Percentiles rank a stretch among this genome's conserved stretches.
Conservation (phyloP, 2,329 filamentous ascomycete species). For the Venturia oleaginea region DNA sequence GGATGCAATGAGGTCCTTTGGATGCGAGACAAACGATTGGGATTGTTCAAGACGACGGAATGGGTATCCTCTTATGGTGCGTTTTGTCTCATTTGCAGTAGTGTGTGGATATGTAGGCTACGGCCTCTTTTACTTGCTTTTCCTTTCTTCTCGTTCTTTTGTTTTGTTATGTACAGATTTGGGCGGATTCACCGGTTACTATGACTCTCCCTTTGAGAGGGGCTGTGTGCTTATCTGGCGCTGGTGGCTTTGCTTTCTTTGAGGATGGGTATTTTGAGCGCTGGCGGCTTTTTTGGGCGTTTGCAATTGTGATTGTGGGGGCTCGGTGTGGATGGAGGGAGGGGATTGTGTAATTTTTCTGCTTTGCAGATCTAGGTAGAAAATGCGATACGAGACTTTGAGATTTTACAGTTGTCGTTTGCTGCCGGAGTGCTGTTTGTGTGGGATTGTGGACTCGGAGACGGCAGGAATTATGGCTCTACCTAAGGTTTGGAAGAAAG, state of each 20-base stretch:
- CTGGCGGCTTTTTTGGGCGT: not conserved
- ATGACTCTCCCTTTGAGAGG: not conserved
- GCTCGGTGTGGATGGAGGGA: not conserved
- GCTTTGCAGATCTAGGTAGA: conserved; percentile 6
- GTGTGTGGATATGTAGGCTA: not conserved
- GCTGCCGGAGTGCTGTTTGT: not conserved
- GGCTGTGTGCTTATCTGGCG: not conserved
- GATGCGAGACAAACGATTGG: not conserved
- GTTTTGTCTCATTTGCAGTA: not conserved
- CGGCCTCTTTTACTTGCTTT: not conserved
- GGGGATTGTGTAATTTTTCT: conserved; percentile 7
- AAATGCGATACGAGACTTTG: conserved; percentile 4
- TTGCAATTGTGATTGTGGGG: not conserved
- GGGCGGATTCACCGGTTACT: not conserved
- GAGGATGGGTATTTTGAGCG: not conserved
- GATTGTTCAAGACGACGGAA: not conserved
- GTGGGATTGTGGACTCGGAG: too few relatives aligned
- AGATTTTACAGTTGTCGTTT: not conserved
- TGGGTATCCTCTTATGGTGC: not conserved
- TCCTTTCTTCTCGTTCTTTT: not conserved
- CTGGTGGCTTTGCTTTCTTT: not conserved
- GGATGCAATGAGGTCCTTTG: not conserved
- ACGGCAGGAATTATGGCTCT: too few relatives aligned
- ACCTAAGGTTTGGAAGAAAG: too few relatives aligned
- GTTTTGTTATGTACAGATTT: not conserved